phyloP scores from a whole-genome alignment of 1,284 basidiomycete genomes.

The Heterobasidion occidentale region DNA sequence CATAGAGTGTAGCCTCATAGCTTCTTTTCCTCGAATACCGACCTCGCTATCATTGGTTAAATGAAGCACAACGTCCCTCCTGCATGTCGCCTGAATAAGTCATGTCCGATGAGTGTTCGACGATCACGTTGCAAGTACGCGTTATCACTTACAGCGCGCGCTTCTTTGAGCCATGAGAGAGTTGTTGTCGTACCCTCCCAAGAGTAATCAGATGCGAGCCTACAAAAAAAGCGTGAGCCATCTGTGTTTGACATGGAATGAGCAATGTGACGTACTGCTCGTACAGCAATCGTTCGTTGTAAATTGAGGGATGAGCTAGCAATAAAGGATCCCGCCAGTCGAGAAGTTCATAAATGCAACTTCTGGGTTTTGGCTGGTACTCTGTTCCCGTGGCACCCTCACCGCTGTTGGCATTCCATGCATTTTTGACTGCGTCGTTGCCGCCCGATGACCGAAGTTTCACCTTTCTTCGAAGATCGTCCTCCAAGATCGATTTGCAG shows the following conservation, averaged over 20 bases:
- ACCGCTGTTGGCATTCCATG: background rate
- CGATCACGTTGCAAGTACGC: background rate
- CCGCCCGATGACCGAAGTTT: background rate
- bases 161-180: background rate
- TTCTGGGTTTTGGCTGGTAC: background rate
- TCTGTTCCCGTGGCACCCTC: background rate
- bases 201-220: background rate
- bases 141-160: background rate
- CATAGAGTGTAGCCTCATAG: background rate
- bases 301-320: background rate
- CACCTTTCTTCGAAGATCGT: background rate
- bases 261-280: background rate
- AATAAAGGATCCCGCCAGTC: background rate
- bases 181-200: background rate
- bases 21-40: background rate
- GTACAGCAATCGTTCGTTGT: background rate
- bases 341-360: background rate
- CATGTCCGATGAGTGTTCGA: background rate
- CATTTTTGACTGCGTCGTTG: background rate
- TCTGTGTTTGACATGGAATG: background rate
- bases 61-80: background rate
- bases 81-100: background rate
- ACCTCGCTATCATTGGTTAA: background rate
- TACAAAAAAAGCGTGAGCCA: background rate
- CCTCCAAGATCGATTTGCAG: background rate